Percentiles rank a stretch among this genome's conserved stretches.
Evolutionary conservation across 805 yeast species (phyloP).

Genomic region (Clavispora vitiphila): DNA sequence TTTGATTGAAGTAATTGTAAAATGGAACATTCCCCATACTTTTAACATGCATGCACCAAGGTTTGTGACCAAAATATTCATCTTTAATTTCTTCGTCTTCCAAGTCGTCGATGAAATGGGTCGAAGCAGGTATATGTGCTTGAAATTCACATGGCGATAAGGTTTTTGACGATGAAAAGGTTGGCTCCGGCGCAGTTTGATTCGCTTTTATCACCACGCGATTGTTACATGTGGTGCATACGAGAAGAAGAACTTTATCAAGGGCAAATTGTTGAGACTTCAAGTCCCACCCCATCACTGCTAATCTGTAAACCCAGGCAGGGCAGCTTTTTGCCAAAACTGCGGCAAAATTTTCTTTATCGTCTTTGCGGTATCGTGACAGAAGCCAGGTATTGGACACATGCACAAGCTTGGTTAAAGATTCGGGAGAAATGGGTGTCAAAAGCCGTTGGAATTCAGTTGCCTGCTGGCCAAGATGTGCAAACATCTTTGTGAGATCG

Average conservation of each 20-base stretch:
- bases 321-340: conserved; percentile 22
- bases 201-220: conserved; percentile 16
- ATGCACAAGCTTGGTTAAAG: conserved; percentile 11
- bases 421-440: not conserved
- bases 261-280: conserved; percentile 25
- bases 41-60: conserved; percentile 29
- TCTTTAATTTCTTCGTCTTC: conserved; percentile 11
- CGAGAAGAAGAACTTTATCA: conserved; percentile 24
- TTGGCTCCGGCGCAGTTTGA: not conserved
- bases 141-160: not conserved
- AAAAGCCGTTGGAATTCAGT: not conserved
- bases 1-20: conserved; percentile 20
- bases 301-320: conserved; percentile 29
- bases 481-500: conserved; percentile 22
- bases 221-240: conserved; percentile 35
- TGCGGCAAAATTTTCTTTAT: conserved; percentile 30
- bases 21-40: conserved; percentile 11
- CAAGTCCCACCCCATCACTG: conserved; percentile 35
- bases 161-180: not conserved
- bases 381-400: conserved; percentile 31
- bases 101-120: conserved; percentile 6
- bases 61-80: conserved; percentile 25
- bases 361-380: conserved; percentile 24
- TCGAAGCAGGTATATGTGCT: not conserved
- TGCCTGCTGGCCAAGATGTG: not conserved